Base-by-base conservation (phyloP, 2,329 filamentous ascomycete genomes). In the Monilinia polystroma region DNA sequence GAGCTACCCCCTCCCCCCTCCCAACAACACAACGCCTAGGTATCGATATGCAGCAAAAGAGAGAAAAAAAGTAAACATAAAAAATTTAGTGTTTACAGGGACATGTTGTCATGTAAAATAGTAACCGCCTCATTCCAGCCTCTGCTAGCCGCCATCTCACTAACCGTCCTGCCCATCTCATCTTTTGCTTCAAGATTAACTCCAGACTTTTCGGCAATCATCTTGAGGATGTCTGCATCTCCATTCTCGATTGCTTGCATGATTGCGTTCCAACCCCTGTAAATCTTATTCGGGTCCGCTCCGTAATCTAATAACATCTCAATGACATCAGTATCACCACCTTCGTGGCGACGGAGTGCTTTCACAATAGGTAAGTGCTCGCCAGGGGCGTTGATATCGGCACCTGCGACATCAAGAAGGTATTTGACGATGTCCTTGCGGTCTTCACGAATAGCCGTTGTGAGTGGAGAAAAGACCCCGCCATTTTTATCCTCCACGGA, bases 281-380 rank as follows among this genome's bases (percentile, higher is more conserved):
- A 89, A 68, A 88, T 79, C 75, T 85, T 84, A 78, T 91, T 91
- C 58, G 88, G 86, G 72, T 90, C 86, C 1, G 86, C 88, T 12
- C 88, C 88, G 68, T 83, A 81, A 14, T 82, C 82, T 10, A 91
- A 80, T 7, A 91, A 80, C 77, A 88, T 80, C 75, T 87, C 83
- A 43, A 90, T 81, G 65, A 89, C 85, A 52, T 85, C 83, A 0
- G 83, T 82, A 70, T 89, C 83, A 45, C 81, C 80, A 11, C 81
- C 80, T 64, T 83, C 79, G 72, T 84, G 84, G 29, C 86, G 80
- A 4, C 88, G 83, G 55, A 91, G 81, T 2, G 88, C 86, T 76
- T 90, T 91, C 75, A 91, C 87, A 64, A 91, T 83, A 10, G 88
- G 88, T 14, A 91, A 78, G 76, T 91, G 88, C 79, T 91, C 88